Conservation (phyloP, 1,284 basidiomycete species). For the Ceratobasidium sp. region DNA sequence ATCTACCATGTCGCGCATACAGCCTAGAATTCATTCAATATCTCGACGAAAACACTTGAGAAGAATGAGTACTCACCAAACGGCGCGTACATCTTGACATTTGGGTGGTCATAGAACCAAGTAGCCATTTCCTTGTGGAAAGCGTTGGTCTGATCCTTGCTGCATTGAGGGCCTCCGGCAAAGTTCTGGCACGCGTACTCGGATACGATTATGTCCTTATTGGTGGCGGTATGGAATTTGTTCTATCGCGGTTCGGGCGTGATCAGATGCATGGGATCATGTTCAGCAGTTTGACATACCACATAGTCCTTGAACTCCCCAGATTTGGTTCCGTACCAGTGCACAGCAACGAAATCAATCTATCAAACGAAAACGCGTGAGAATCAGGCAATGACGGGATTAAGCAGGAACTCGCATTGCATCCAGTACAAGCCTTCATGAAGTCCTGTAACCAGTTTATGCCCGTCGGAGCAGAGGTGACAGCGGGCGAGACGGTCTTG, state of each 20-base stretch:
- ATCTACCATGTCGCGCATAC: no score
- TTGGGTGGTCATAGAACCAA: constrained; percentile 74
- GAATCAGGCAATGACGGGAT: neutral
- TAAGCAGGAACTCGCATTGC: constrained; percentile 1
- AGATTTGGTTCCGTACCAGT: constrained; percentile 57
- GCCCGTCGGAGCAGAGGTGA: constrained; percentile 72
- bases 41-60: constrained; percentile 32
- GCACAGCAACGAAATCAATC: constrained; percentile 56
- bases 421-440: constrained; percentile 63
- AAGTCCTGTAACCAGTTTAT: constrained; percentile 74
- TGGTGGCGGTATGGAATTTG: constrained; percentile 52
- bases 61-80: constrained; percentile 69
- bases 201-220: constrained; percentile 54
- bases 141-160: constrained; percentile 62
- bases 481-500: constrained; percentile 73
- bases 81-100: constrained; percentile 64
- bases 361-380: constrained; percentile 42
- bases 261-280: neutral
- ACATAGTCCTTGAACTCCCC: constrained; percentile 57
- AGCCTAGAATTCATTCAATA: constrained; percentile 59
- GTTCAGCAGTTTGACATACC: constrained; percentile 6
- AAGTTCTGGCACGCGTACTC: constrained; percentile 68
- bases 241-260: no score
- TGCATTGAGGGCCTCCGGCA: constrained; percentile 69
- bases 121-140: constrained; percentile 70